Conservation (phyloP, 345 rosid genomes). For the Reutealis trisperma region DNA sequence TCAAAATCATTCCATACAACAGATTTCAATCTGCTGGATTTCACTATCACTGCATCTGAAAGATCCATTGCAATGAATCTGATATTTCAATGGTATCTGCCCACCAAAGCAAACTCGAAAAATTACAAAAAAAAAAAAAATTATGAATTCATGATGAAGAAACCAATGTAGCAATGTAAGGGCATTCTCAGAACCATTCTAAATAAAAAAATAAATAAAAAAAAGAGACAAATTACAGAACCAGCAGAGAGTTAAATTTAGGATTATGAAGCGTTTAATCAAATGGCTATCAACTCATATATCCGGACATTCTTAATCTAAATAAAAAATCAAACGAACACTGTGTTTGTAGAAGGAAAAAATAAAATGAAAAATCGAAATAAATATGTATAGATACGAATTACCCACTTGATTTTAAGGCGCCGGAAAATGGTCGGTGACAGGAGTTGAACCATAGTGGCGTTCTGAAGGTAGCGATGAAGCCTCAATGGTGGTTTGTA, state of each 20-base stretch:
- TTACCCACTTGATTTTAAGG: not conserved
- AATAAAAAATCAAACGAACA: not conserved
- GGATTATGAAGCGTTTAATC: not conserved
- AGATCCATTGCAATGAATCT: conserved; percentile 58
- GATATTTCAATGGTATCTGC: conserved; percentile 30
- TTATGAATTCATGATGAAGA: not conserved
- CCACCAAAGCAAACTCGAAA: not conserved
- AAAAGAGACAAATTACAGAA: not conserved
- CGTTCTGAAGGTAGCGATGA: not conserved
- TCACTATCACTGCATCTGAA: conserved; percentile 73
- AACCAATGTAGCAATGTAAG: not conserved
- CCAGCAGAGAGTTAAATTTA: not conserved
- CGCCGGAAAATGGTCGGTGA: not conserved
- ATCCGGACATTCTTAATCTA: not conserved
- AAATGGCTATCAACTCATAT: not conserved
- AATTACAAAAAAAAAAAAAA: not conserved
- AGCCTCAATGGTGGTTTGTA: not conserved
- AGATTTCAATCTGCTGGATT: conserved; percentile 74
- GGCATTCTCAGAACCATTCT: not conserved
- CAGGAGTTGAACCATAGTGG: not conserved
- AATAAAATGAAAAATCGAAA: not conserved
- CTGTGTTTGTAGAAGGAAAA: not conserved
- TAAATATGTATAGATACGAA: not conserved
- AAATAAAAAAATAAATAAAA: not conserved
- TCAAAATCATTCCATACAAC: conserved; percentile 92